phyloP scores from a whole-genome alignment of 495 filamentous ascomycete species.

The Neurospora cerealis region DNA sequence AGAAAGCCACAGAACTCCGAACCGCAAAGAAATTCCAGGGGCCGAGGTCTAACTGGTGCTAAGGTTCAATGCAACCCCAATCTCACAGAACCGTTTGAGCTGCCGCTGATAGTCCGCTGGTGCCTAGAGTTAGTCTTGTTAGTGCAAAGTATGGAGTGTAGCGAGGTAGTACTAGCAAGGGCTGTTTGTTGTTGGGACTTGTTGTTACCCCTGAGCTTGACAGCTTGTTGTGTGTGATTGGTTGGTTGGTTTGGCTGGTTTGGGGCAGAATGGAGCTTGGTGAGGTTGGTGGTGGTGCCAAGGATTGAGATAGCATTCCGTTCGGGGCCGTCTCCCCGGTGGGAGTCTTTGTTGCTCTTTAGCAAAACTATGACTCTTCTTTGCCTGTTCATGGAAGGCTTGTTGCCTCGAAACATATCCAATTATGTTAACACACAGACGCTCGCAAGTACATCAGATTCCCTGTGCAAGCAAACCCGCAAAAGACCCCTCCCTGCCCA shows the following conservation, averaged over 20 bases:
- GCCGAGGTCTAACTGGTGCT: neutral
- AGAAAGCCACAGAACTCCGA: neutral
- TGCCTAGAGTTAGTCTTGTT: neutral
- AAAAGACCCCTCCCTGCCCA: neutral
- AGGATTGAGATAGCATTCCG: neutral
- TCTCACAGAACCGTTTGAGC: neutral
- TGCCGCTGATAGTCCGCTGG: neutral
- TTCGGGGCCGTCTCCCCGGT: neutral
- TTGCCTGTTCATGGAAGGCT: neutral
- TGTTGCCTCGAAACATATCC: neutral
- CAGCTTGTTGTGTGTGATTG: neutral
- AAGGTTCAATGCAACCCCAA: neutral
- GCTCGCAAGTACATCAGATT: neutral
- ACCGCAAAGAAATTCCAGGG: no score
- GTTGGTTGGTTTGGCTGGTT: neutral
- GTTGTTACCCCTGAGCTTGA: neutral
- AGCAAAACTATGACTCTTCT: neutral
- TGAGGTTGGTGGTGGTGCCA: neutral
- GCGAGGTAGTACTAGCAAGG: neutral
- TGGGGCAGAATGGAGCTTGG: no score
- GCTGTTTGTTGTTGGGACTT: neutral
- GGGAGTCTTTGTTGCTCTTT: no score
- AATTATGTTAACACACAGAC: no score
- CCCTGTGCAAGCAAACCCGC: neutral
- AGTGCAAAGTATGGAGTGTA: neutral